Evolutionary conservation across 2,329 filamentous ascomycete species (phyloP).

Genomic region (Neopestalotiopsis sp.): DNA sequence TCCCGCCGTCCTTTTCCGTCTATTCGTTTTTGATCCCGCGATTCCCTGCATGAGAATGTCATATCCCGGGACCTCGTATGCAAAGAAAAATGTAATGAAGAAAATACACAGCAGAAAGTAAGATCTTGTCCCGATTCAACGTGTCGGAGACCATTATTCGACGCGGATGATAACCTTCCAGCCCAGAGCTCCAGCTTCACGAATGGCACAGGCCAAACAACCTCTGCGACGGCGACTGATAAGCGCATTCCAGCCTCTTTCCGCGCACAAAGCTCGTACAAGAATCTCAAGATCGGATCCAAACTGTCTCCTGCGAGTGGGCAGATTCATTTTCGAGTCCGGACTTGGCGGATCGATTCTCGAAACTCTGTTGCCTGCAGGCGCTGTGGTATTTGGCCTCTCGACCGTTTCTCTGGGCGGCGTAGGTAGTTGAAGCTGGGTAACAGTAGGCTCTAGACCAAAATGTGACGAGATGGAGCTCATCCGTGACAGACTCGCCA

Average conservation of each 20-base stretch:
- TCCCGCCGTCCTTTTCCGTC: not conserved
- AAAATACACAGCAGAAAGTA: not conserved
- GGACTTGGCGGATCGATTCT: constrained; percentile 36
- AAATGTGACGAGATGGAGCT: constrained; percentile 42
- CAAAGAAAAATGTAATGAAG: not conserved
- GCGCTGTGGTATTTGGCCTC: constrained; percentile 34
- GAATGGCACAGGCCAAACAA: constrained; percentile 75
- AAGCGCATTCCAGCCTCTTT: constrained; percentile 76
- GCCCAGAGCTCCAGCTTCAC: constrained; percentile 74
- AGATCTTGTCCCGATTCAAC: not conserved
- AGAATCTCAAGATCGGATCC: constrained; percentile 73
- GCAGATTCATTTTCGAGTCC: constrained; percentile 59
- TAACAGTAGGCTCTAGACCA: constrained; percentile 33
- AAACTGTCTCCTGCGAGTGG: constrained; percentile 62
- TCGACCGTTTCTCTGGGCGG: constrained; percentile 28
- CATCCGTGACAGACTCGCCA: constrained; percentile 54
- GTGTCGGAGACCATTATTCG: constrained; percentile 40
- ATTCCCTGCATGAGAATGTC: not conserved
- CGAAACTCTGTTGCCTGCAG: constrained; percentile 32
- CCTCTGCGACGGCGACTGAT: constrained; percentile 71
- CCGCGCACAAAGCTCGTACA: constrained; percentile 74
- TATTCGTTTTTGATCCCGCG: constrained; percentile 1
- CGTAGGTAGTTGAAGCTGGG: constrained; percentile 30
- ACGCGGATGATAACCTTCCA: constrained; percentile 72
- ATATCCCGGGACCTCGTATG: not conserved